Percentiles rank a stretch among this genome's conserved stretches.
These are phyloP conservation scores for Exophiala lecanii-corni DNA, from an alignment of 2,329 filamentous ascomycete genomes.

Conservation along the genomic window DNA sequence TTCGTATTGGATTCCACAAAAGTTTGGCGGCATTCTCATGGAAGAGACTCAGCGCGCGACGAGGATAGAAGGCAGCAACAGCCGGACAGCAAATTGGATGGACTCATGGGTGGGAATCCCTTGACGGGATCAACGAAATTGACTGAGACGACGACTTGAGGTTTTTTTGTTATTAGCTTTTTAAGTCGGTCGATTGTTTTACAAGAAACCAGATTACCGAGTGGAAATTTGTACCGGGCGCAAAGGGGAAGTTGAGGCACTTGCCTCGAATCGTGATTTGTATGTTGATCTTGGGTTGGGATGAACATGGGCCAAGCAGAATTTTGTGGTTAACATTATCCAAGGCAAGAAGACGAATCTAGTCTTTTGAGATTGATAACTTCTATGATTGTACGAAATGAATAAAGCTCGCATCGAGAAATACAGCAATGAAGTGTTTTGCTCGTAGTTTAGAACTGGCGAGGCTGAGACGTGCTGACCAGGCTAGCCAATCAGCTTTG, in stretches of 20 bases:
- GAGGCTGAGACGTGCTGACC: neutral
- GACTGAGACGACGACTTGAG: slow-evolving; percentile 9
- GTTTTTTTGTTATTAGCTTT: slow-evolving; percentile 3
- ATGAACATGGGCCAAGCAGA: neutral
- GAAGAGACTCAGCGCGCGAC: neutral
- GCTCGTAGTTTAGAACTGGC: too few relatives aligned
- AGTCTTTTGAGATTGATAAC: slow-evolving; percentile 10
- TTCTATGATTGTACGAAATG: slow-evolving; percentile 23
- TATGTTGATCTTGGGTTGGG: neutral
- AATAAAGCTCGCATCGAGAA: slow-evolving; percentile 2
- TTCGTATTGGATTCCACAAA: neutral
- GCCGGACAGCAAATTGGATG: slow-evolving; percentile 9
- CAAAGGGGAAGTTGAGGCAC: neutral
- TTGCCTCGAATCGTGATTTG: neutral
- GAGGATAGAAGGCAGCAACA: slow-evolving; percentile 15
- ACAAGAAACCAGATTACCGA: slow-evolving; percentile 1
- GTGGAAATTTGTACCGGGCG: neutral
- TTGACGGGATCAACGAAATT: slow-evolving; percentile 4
- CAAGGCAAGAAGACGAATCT: slow-evolving; percentile 7
- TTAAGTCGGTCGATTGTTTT: slow-evolving; percentile 10
- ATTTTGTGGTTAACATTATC: neutral
- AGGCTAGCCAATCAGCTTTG: neutral
- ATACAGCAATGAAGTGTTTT: neutral
- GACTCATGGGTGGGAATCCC: slow-evolving; percentile 11
- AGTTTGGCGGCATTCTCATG: neutral